These are phyloP conservation scores for Xylaria curta DNA, from an alignment of 495 filamentous ascomycete species.

Conservation along the genomic window DNA sequence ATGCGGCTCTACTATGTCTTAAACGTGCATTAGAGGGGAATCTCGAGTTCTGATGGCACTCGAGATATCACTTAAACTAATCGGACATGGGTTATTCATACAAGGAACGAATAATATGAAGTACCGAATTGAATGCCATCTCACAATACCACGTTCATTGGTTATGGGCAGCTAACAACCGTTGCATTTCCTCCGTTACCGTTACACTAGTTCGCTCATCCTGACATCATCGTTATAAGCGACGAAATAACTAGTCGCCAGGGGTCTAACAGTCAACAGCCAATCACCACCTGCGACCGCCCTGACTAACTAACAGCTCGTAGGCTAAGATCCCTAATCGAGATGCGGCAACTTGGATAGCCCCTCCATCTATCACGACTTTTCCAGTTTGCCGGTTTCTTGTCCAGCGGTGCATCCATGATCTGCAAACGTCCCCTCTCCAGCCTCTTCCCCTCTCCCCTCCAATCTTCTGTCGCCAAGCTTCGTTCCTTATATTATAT, in stretches of 20 bases:
- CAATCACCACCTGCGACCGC: slow-evolving; percentile 12
- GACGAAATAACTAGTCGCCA: background rate
- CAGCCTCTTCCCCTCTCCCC: background rate
- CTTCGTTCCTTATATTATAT: background rate
- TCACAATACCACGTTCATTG: background rate
- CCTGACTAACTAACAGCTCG: background rate
- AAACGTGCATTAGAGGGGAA: background rate
- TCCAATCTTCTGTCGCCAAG: background rate
- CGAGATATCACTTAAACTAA: background rate
- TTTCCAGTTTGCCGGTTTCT: background rate
- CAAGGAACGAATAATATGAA: too few relatives aligned
- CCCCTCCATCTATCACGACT: slow-evolving; percentile 13
- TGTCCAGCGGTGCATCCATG: background rate
- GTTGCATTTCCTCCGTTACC: background rate
- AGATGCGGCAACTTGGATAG: background rate
- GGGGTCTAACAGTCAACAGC: background rate
- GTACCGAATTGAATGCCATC: too few relatives aligned
- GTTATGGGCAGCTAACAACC: background rate
- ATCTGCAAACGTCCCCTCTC: slow-evolving; percentile 17
- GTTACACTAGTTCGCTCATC: background rate
- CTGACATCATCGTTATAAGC: slow-evolving; percentile 6
- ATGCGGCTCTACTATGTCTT: background rate
- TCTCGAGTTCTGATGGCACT: background rate
- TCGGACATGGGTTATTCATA: background rate
- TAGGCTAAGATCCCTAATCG: background rate